Conservation (phyloP, 495 filamentous ascomycete genomes). For the Neurospora africana region DNA sequence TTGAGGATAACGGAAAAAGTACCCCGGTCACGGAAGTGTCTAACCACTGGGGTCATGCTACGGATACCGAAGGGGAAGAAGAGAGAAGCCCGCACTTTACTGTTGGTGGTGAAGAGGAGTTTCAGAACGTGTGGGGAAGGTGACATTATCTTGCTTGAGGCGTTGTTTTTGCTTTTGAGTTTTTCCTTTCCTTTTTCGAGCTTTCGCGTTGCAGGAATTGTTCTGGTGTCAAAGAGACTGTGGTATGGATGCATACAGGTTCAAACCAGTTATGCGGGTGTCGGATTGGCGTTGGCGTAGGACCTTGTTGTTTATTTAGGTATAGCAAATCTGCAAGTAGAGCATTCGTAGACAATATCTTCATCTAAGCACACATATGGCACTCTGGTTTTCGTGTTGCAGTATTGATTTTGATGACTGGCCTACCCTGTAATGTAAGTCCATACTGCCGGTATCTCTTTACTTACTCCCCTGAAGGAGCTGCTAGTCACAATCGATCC, state of each 20-base stretch:
- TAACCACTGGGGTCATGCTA: constrained; percentile 5
- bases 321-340: neutral
- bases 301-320: neutral
- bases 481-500: neutral
- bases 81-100: constrained; percentile 9
- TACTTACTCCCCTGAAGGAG: neutral
- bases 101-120: constrained; percentile 19
- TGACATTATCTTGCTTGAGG: constrained; percentile 1
- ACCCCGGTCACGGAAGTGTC: constrained; percentile 8
- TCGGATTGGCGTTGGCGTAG: neutral
- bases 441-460: neutral
- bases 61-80: constrained; percentile 2
- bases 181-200: neutral
- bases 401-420: neutral
- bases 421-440: neutral
- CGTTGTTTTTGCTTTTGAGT: neutral
- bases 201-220: neutral
- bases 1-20: neutral
- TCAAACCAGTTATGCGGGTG: neutral
- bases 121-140: constrained; percentile 23
- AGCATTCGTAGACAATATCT: neutral
- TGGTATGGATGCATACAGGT: neutral
- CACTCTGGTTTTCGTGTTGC: neutral
- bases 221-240: neutral
- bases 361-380: neutral